These are phyloP conservation scores for Boletus patriciae DNA, from an alignment of 768 basidiomycete genomes.

Conservation along the genomic window DNA sequence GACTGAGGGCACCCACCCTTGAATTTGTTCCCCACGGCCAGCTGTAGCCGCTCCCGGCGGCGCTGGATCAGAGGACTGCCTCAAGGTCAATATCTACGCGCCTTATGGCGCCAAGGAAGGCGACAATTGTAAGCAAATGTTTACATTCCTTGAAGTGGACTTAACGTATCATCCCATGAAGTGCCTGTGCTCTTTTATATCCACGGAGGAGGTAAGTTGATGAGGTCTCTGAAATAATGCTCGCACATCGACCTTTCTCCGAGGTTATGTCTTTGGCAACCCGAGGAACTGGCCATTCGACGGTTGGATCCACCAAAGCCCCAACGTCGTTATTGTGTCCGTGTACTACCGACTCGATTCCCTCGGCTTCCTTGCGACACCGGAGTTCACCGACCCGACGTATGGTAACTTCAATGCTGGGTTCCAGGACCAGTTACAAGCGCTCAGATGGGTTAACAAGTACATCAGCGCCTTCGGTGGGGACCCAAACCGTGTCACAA, in stretches of 20 bases:
- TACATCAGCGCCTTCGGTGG: conserved; percentile 43
- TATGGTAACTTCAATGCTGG: conserved; percentile 54
- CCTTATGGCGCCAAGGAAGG: conserved; percentile 47
- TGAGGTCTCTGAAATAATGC: background rate
- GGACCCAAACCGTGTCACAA: conserved; percentile 40
- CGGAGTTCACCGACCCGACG: conserved; percentile 42
- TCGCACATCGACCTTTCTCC: background rate
- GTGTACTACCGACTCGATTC: conserved; percentile 65
- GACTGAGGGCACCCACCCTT: background rate
- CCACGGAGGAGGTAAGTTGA: conserved; percentile 36
- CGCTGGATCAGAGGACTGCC: conserved; percentile 64
- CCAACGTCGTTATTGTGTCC: conserved; percentile 62
- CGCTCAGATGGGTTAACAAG: conserved; percentile 40
- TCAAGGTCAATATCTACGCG: conserved; percentile 66
- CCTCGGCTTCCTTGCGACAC: conserved; percentile 60
- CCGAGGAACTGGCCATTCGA: conserved; percentile 67
- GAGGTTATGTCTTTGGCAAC: conserved; percentile 60
- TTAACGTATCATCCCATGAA: conserved; percentile 3
- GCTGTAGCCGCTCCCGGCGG: conserved; percentile 55
- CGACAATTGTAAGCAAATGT: conserved; percentile 43
- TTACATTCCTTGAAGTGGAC: background rate
- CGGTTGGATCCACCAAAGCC: conserved; percentile 61
- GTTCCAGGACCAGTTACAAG: conserved; percentile 52
- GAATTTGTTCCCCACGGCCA: conserved; percentile 22
- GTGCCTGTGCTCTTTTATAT: conserved; percentile 44